Percentiles rank a stretch among this genome's conserved stretches.
phyloP scores from a whole-genome alignment of 495 filamentous ascomycete species.

The Hypoxylon trugodes region DNA sequence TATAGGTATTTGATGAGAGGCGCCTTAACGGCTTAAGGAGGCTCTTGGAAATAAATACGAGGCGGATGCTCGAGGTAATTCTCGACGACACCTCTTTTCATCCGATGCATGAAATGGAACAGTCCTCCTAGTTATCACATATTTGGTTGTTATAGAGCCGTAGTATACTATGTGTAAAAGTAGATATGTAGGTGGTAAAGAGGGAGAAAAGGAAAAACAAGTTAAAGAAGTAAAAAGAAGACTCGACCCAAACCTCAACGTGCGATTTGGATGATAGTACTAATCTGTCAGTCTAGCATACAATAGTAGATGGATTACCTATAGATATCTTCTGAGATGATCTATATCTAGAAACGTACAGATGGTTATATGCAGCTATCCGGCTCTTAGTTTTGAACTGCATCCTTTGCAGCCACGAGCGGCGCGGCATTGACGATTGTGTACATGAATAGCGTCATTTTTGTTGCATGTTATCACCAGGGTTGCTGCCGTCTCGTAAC shows the following conservation, averaged over 20 bases:
- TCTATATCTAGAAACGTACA: too few species aligned
- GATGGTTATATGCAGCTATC: slow-evolving; percentile 8
- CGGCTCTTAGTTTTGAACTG: slow-evolving; percentile 15
- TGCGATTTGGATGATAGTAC: too few species aligned
- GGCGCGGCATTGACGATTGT: slow-evolving; percentile 4
- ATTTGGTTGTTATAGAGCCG: neutral
- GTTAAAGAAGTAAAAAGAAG: neutral
- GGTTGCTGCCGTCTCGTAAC: slow-evolving; percentile 13
- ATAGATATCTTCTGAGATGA: slow-evolving; percentile 12
- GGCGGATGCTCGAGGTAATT: slow-evolving; percentile 9
- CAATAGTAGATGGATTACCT: slow-evolving; percentile 4
- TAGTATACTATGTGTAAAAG: slow-evolving; percentile 21
- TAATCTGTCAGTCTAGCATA: too few species aligned
- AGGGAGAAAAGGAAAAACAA: neutral
- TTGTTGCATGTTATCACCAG: slow-evolving; percentile 26
- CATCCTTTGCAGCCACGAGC: neutral
- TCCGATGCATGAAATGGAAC: neutral
- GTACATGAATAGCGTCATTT: slow-evolving; percentile 15
- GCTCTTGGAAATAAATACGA: slow-evolving; percentile 10
- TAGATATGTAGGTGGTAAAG: too few species aligned
- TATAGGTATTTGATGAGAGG: slow-evolving; percentile 23
- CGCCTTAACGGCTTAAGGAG: slow-evolving; percentile 23
- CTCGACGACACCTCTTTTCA: slow-evolving; percentile 1
- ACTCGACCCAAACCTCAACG: too few species aligned
- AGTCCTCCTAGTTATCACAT: neutral